phyloP scores from a whole-genome alignment of 345 rosid genomes.

The Brassica cretica region DNA sequence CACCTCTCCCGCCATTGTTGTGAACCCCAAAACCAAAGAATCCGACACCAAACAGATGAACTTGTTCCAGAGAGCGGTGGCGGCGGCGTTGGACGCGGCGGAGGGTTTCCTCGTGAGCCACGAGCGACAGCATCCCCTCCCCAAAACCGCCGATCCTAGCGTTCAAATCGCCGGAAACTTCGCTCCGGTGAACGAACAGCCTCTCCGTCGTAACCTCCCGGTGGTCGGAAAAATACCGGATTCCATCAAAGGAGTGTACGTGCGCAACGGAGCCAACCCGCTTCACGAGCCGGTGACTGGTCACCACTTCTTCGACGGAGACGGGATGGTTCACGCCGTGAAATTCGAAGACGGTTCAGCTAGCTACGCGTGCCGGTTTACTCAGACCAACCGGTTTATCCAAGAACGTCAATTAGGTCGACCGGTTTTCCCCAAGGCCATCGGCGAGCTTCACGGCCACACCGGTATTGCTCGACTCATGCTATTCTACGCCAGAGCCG shows the following conservation, averaged over 20 bases:
- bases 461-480: conserved; percentile 77
- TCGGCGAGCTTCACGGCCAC: conserved; percentile 92
- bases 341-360: conserved; percentile 54
- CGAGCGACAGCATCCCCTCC: conserved; percentile 63
- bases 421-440: conserved; percentile 81
- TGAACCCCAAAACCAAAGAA: conserved; percentile 22
- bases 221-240: conserved; percentile 65
- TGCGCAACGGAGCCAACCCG: conserved; percentile 87
- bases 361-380: conserved; percentile 80
- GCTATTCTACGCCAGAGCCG: conserved; percentile 71
- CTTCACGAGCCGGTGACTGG: conserved; percentile 82
- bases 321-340: conserved; percentile 91
- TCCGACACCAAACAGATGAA: conserved; percentile 47
- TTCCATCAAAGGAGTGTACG: conserved; percentile 67
- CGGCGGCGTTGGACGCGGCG: conserved; percentile 56
- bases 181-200: conserved; percentile 74
- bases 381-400: conserved; percentile 68
- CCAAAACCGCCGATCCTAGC: conserved; percentile 69
- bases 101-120: conserved; percentile 59
- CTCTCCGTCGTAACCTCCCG: conserved; percentile 54
- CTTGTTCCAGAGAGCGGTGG: conserved; percentile 56
- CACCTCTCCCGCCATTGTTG: conserved; percentile 38
- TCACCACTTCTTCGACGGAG: conserved; percentile 90
- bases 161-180: conserved; percentile 82
- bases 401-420: conserved; percentile 69